A percentile compares a stretch with the other conserved stretches of the same genome.
Conservation (phyloP, 2,329 filamentous ascomycete genomes). For the Trichoderma koningii region DNA sequence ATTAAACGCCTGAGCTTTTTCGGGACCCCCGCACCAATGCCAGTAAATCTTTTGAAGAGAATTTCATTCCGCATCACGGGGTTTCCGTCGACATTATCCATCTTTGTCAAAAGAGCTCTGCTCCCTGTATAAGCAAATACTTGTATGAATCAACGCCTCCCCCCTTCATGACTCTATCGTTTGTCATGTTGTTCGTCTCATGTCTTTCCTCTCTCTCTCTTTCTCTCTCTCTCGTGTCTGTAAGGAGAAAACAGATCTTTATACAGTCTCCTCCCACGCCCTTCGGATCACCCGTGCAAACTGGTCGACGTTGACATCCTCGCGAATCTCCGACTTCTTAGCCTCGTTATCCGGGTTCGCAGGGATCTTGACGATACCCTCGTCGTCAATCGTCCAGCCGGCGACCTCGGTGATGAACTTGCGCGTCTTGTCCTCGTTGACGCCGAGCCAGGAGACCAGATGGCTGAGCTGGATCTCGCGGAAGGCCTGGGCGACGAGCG, state of each 20-base stretch:
- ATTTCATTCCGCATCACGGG: conserved; percentile 35
- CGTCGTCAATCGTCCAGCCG: conserved; percentile 77
- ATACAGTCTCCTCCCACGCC: conserved; percentile 73
- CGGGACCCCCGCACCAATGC: conserved; percentile 39
- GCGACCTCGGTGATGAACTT: conserved; percentile 85
- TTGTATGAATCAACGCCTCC: conserved; percentile 30
- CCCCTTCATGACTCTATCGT: neutral
- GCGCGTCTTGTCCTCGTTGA: conserved; percentile 66
- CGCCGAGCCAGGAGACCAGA: conserved; percentile 74
- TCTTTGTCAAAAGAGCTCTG: conserved; percentile 30
- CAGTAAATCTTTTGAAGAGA: conserved; percentile 19
- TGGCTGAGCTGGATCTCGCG: conserved; percentile 69
- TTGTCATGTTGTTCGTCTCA: conserved; percentile 3
- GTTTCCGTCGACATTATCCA: conserved; percentile 35
- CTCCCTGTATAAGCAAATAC: conserved; percentile 30
- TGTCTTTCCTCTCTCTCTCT: conserved; percentile 16
- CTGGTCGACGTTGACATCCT: conserved; percentile 91
- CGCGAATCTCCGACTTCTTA: conserved; percentile 89
- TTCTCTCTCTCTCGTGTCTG: neutral
- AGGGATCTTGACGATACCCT: conserved; percentile 71
- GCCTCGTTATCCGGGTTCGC: conserved; percentile 97
- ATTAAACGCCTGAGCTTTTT: conserved; percentile 42
- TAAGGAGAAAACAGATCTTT: conserved; percentile 12
- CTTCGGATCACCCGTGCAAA: conserved; percentile 78
- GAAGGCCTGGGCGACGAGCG: conserved; percentile 79